Conservation (phyloP, 768 basidiomycete genomes). For the Lactarius sanguifluus region DNA sequence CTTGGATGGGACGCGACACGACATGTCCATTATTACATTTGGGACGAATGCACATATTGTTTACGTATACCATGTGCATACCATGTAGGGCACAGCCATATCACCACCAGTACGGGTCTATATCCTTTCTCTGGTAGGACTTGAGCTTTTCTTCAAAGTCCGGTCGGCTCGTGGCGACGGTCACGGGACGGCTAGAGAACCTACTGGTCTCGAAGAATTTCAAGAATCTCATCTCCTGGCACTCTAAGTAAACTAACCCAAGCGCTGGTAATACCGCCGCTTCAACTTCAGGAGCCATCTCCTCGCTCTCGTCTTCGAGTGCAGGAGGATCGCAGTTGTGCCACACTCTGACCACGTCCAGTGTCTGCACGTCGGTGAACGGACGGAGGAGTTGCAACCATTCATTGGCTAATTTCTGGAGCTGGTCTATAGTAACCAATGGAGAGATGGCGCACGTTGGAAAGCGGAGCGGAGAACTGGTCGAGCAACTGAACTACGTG, state of each 20-base stretch:
- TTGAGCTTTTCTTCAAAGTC: not conserved
- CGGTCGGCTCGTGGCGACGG: accelerated
- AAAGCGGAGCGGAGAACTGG: not conserved
- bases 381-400: not conserved
- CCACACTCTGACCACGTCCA: no score
- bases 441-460: not conserved
- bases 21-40: no score
- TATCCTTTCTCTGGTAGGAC: no score
- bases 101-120: no score
- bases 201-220: no score
- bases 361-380: not conserved
- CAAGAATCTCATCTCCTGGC: no score
- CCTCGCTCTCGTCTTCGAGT: not conserved
- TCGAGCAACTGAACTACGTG: not conserved
- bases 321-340: no score
- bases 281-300: not conserved
- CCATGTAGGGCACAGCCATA: no score
- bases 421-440: not conserved
- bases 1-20: no score
- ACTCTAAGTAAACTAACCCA: not conserved
- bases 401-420: not conserved
- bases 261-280: not conserved
- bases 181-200: not conserved
- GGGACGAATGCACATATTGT: no score
- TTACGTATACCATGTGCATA: no score